A percentile compares a stretch with the other conserved stretches of the same genome.
Conservation (phyloP, 257 asterid genomes). For the Jacaranda mimosifolia region DNA sequence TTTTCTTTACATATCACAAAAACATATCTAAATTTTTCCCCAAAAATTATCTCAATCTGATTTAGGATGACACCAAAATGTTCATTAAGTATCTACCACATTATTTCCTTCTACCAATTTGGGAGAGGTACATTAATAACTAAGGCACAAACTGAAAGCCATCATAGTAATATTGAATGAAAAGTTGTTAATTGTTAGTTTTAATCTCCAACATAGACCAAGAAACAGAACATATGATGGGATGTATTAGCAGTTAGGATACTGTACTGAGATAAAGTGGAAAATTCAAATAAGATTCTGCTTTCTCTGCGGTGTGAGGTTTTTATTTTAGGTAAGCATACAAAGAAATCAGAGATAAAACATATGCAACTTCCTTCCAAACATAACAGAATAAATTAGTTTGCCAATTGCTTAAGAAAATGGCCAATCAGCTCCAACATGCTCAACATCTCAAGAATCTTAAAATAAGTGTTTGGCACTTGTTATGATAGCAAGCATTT, state of each 20-base stretch:
- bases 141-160: background rate
- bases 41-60: no score
- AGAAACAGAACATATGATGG: background rate
- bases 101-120: no score
- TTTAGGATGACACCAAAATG: no score
- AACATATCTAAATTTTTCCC: no score
- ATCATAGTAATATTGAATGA: background rate
- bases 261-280: background rate
- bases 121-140: background rate
- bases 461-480: background rate
- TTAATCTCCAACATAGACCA: background rate
- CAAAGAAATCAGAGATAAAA: background rate
- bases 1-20: no score
- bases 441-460: slow-evolving; percentile 1
- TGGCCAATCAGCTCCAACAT: background rate
- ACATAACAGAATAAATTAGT: background rate
- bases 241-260: background rate
- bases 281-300: background rate
- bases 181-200: background rate
- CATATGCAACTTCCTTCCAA: slow-evolving; percentile 12
- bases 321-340: background rate
- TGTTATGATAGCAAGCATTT: slow-evolving; percentile 9
- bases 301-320: background rate
- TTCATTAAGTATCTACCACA: no score
- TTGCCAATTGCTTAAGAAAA: background rate